These are phyloP conservation scores for Cichorium intybus DNA, from an alignment of 140 eudicot genomes.

Conservation along the genomic window DNA sequence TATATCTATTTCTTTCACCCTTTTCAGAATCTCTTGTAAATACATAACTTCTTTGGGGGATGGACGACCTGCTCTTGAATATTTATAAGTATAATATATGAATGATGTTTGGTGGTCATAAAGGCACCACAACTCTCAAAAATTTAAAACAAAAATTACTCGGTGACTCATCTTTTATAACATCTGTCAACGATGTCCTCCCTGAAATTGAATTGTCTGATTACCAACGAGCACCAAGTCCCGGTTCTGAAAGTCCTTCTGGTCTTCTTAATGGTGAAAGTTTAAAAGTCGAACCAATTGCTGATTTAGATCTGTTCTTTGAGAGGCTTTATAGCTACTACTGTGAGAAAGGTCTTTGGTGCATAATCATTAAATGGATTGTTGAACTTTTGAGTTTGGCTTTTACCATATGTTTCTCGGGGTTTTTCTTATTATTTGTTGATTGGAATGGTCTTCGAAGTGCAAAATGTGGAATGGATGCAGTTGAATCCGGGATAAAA, in stretches of 20 bases:
- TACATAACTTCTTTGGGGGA: constrained; percentile 42
- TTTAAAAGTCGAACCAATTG: constrained; percentile 65
- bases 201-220: constrained; percentile 87
- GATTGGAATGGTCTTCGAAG: constrained; percentile 95
- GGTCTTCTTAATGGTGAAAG: constrained; percentile 88
- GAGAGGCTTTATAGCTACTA: constrained; percentile 89
- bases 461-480: constrained; percentile 98
- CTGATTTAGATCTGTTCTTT: constrained; percentile 82
- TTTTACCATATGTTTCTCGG: constrained; percentile 86
- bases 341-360: constrained; percentile 96
- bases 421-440: constrained; percentile 75
- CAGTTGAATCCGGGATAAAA: constrained; percentile 85
- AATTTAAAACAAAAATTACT: constrained; percentile 61
- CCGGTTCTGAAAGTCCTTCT: constrained; percentile 90
- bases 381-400: constrained; percentile 86
- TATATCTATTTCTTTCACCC: neutral
- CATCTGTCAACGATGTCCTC: constrained; percentile 44
- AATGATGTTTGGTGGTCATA: constrained; percentile 83
- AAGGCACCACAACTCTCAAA: constrained; percentile 50
- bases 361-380: constrained; percentile 93
- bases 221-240: constrained; percentile 78
- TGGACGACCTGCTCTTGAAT: constrained; percentile 53
- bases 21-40: constrained; percentile 44
- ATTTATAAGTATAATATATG: constrained; percentile 34
- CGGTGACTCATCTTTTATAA: constrained; percentile 50